phyloP scores from a whole-genome alignment of 441 rosid genomes.

The Breynia disticha region DNA sequence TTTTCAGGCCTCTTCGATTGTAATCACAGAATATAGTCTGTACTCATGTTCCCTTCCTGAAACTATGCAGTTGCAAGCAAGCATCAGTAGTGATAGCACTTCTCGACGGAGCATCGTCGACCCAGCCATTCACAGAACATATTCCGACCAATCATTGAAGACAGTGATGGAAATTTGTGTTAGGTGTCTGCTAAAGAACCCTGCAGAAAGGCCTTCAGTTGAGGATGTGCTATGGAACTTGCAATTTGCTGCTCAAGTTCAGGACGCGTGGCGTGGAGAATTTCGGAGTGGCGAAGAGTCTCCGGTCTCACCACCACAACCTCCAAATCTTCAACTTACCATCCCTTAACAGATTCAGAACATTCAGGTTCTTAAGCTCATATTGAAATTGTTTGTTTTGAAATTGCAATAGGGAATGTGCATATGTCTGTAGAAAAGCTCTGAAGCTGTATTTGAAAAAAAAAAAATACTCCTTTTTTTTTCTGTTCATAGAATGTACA shows the following conservation, averaged over 20 bases:
- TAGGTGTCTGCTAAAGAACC: constrained; percentile 58
- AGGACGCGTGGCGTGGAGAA: constrained; percentile 51
- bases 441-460: too few species aligned
- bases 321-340: constrained; percentile 19
- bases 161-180: constrained; percentile 71
- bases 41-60: background rate
- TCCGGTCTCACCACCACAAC: constrained; percentile 30
- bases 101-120: constrained; percentile 57
- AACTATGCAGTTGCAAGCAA: constrained; percentile 46
- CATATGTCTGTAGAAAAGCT: too few species aligned
- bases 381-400: too few species aligned
- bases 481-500: too few species aligned
- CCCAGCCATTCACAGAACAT: constrained; percentile 41
- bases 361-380: constrained; percentile 11
- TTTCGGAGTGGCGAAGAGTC: constrained; percentile 68
- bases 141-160: constrained; percentile 68
- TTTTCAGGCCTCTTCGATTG: background rate
- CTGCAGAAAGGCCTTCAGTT: constrained; percentile 61
- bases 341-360: constrained; percentile 13
- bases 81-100: constrained; percentile 32
- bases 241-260: constrained; percentile 93
- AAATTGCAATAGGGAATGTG: too few species aligned
- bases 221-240: constrained; percentile 95
- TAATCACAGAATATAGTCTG: background rate
- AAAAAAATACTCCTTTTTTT: too few species aligned